Percentiles rank a stretch among this genome's conserved stretches.
Evolutionary conservation across 768 basidiomycete species (phyloP).

Genomic region (Tulasnella sp.): DNA sequence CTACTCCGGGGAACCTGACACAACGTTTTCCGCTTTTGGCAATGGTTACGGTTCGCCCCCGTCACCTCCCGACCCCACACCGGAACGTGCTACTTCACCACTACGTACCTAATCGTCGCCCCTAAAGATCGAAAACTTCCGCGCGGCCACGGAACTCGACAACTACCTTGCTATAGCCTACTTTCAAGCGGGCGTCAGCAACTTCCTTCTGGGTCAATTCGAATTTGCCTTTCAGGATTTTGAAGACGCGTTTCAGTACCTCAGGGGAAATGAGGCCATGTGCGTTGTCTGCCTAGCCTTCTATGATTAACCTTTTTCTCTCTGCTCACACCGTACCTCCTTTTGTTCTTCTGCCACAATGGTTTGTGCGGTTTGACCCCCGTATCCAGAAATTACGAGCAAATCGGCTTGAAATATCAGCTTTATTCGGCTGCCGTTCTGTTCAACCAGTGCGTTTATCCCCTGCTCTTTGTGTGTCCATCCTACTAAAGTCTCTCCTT

Average conservation of each 20-base stretch:
- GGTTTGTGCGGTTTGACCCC: not conserved
- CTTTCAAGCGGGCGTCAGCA: conserved; percentile 83
- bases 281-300: too few species aligned
- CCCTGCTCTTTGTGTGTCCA: too few species aligned
- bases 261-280: conserved; percentile 79
- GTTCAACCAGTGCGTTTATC: conserved; percentile 58
- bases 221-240: conserved; percentile 69
- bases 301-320: too few species aligned
- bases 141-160: conserved; percentile 64
- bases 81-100: too few species aligned
- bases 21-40: not conserved
- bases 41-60: too few species aligned
- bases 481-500: not conserved
- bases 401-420: conserved; percentile 81
- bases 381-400: conserved; percentile 64
- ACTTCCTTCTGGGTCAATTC: conserved; percentile 69
- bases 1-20: not conserved
- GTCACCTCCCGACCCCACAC: too few species aligned
- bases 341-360: not conserved
- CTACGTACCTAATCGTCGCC: not conserved
- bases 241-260: conserved; percentile 64
- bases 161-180: conserved; percentile 80
- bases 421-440: conserved; percentile 79
- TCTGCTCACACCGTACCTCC: not conserved
- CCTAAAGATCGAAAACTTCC: conserved; percentile 49